These are phyloP conservation scores for Phaeotremella skinneri DNA, from an alignment of 768 basidiomycete species.

Conservation along the genomic window DNA sequence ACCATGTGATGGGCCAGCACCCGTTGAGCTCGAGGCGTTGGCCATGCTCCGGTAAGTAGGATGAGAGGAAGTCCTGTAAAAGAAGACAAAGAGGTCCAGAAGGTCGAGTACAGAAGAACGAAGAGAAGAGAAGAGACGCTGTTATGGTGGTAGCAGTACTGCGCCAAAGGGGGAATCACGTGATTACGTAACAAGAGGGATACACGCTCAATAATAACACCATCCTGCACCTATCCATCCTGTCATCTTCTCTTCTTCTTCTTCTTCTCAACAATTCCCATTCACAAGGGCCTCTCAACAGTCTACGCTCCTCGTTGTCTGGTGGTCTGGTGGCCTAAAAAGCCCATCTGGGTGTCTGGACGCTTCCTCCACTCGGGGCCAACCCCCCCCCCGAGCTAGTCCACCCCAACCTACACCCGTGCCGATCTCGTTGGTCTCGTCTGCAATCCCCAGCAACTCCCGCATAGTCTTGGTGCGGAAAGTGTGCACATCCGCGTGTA, in stretches of 20 bases:
- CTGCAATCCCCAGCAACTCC: too few relatives aligned
- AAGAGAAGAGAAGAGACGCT: background rate
- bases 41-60: background rate
- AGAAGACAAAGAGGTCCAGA: background rate
- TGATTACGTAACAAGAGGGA: background rate
- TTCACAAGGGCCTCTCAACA: too few relatives aligned
- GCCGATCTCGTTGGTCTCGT: too few relatives aligned
- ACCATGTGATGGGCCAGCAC: background rate
- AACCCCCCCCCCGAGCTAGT: too few relatives aligned
- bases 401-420: too few relatives aligned
- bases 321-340: too few relatives aligned
- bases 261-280: background rate
- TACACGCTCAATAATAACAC: background rate
- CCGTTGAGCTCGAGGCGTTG: background rate
- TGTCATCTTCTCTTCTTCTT: background rate
- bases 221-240: background rate
- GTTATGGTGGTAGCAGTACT: background rate
- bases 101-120: too few relatives aligned
- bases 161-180: background rate
- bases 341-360: too few relatives aligned
- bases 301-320: too few relatives aligned
- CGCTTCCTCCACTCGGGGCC: too few relatives aligned
- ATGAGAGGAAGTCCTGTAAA: background rate
- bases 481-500: too few relatives aligned
- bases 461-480: too few relatives aligned